Base-by-base conservation (phyloP, 2,329 filamentous ascomycete genomes). In the Raffaelea deltoideospora region DNA sequence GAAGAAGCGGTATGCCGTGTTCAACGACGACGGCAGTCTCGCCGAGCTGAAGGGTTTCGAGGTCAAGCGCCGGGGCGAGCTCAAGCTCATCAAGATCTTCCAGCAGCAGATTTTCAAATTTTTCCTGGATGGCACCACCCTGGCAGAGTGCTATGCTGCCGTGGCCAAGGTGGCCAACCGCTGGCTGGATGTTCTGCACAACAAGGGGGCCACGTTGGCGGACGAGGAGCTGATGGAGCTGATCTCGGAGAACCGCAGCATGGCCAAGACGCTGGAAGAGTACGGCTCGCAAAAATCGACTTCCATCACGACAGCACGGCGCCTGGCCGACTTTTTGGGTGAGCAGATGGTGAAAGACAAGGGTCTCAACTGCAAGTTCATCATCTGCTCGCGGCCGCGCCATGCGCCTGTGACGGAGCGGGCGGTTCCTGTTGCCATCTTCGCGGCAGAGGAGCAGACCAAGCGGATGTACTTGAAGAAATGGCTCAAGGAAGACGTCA, bases 271-370 rank as follows among this genome's bases (percentile, higher is more conserved):
- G 0, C 64, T 99, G 2, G 88, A 95, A 47, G 92, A 99, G 58
- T 99, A 99, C 46, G 90, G 87, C 15, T 64, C 63, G 8, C 92
- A 98, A 50, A 98, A 99, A 54, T 96, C 88, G 1, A 98, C 90
- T 1, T 94, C 90, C n/a, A 98, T 99, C 54, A 99, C 90, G 3
- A 99, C 90, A 0, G 90, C 90, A 10, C 90, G 80, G 50, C 85
- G 90, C 43, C 61, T 99, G 30, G 90, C 90, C 26, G 90, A 98
- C 51, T 99, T 99, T 53, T 54, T 99, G 43, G 90, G 90, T 26
- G 88, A 95, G 54, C 86, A 94, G 53, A 99, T 99, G 92, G 78
- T 95, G 50, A 98, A 98, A 53, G 92, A 99, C 59, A 98, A 96
- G 58, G 90, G 90, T 4, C 58, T 99, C 48, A 98, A 98, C 63